A percentile compares a stretch with the other conserved stretches of the same genome.
Conservation (phyloP, 106 monocot species). For the Iris macrosiphon region DNA sequence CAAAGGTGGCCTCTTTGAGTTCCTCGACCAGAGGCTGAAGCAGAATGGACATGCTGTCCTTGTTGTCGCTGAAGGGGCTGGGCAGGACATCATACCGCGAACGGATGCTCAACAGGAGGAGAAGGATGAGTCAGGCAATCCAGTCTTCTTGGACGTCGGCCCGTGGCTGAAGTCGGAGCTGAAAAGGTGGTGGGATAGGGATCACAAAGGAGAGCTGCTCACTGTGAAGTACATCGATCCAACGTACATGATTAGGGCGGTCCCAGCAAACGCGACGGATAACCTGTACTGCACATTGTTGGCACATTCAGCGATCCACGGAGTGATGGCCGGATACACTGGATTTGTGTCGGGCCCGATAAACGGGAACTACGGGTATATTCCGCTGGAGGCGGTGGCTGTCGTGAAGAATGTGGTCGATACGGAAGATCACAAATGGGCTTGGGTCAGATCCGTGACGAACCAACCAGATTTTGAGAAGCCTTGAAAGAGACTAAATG, state of each 20-base stretch:
- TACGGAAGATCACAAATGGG: slow-evolving; percentile 75
- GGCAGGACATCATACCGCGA: slow-evolving; percentile 56
- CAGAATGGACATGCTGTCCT: slow-evolving; percentile 68
- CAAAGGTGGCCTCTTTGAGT: slow-evolving; percentile 70
- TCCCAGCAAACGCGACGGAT: slow-evolving; percentile 76
- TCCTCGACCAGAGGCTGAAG: slow-evolving; percentile 51
- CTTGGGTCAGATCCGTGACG: slow-evolving; percentile 87
- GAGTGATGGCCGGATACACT: slow-evolving; percentile 83
- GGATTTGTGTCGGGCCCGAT: slow-evolving; percentile 80
- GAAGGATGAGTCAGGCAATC: slow-evolving; percentile 74
- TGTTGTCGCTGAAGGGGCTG: slow-evolving; percentile 81
- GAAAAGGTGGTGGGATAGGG: slow-evolving; percentile 67
- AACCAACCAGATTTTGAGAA: slow-evolving; percentile 73
- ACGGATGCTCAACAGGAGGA: slow-evolving; percentile 31
- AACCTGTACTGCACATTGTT: slow-evolving; percentile 76
- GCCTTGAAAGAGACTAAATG: not conserved
- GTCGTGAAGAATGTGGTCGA: slow-evolving; percentile 50
- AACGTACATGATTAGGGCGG: slow-evolving; percentile 87
- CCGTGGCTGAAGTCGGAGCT: slow-evolving; percentile 67
- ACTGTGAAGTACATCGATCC: slow-evolving; percentile 95
- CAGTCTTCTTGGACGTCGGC: slow-evolving; percentile 60
- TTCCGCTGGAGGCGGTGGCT: slow-evolving; percentile 72
- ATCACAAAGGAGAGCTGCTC: slow-evolving; percentile 51
- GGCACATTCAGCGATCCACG: slow-evolving; percentile 86
- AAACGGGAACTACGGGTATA: slow-evolving; percentile 81